Base-by-base conservation (phyloP, 805 yeast species). In the Priceomyces medius region DNA sequence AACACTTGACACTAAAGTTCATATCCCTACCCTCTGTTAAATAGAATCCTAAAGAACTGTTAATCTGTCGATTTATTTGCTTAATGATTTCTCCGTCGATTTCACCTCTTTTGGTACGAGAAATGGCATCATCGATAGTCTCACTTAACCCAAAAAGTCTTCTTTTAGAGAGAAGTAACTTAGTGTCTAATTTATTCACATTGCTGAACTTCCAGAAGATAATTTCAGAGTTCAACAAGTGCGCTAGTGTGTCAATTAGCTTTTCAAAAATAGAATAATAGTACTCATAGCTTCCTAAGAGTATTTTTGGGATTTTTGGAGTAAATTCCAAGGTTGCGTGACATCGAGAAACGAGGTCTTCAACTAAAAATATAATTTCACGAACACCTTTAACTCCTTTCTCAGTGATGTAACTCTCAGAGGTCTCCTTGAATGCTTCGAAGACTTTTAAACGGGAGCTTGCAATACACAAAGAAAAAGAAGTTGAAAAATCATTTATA, bases 191-290 rank as follows among this genome's bases (percentile, higher is more conserved):
- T 12, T 10, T 20, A 20, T 45, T 35, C n/a, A 23, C 36, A 4
- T 35, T 40, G 24, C 45, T 47, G 28, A 34, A 45, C 21, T 47
- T 44, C 51, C 51, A 47, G 20, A 47, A 38, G 12, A 13, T 12
- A 17, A 16, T 14, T 23, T 23, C 38, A 16, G 14, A 13, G 7
- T 23, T 35, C 14, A 35, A 26, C 29, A n/a, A n/a, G 14, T 26
- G n/a, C 5, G n/a, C n/a, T 8, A 26, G 29, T 26, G 9, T 14
- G 10, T 26, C 14, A 9, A 26, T 26, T 6, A 14, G 9, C n/a
- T 26, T 26, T 9, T 7, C 14, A 26, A 26, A 4, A 26, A 26
- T 5, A n/a, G 14, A 26, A 26, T 26, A 26, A n/a, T 26, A 26
- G 10, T 26, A 26, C 14, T 26, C n/a, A n/a, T 26, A 12, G n/a